Evolutionary conservation across 2,329 filamentous ascomycete species (phyloP).

Genomic region (Aspergillus nomiae): DNA sequence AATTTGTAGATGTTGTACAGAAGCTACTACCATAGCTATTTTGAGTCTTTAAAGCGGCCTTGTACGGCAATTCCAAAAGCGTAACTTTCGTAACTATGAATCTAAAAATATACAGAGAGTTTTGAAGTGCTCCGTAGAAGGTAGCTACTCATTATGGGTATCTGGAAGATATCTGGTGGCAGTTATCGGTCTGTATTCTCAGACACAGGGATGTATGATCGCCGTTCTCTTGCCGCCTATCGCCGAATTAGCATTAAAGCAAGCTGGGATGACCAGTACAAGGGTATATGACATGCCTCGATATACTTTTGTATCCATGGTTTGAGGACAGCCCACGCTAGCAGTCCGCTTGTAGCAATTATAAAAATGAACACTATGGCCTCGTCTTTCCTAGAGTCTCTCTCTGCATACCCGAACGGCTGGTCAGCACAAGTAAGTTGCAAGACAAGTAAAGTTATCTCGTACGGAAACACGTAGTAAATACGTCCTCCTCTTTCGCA

Average conservation of each 20-base stretch:
- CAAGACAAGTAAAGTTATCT: neutral
- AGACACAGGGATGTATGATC: conserved; percentile 55
- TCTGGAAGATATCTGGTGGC: neutral
- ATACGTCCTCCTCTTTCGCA: conserved; percentile 64
- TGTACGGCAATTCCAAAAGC: neutral
- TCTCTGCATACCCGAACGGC: conserved; percentile 46
- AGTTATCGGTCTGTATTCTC: conserved; percentile 26
- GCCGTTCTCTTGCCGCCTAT: conserved; percentile 51
- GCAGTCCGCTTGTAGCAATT: conserved; percentile 60
- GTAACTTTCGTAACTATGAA: neutral
- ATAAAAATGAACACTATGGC: conserved; percentile 69
- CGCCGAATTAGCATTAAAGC: conserved; percentile 3
- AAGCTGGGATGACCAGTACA: neutral
- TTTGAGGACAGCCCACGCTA: conserved; percentile 62
- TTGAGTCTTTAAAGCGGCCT: neutral
- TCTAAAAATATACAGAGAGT: neutral
- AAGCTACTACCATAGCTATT: neutral
- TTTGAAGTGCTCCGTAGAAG: neutral
- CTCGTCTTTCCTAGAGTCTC: conserved; percentile 69
- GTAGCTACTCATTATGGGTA: neutral
- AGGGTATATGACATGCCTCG: conserved; percentile 42
- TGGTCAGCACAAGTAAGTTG: neutral
- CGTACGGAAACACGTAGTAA: conserved; percentile 66
- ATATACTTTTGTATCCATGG: conserved; percentile 61
- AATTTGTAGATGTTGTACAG: neutral